These are phyloP conservation scores for Arthonia radiata DNA, from an alignment of 495 filamentous ascomycete genomes.

Conservation along the genomic window DNA sequence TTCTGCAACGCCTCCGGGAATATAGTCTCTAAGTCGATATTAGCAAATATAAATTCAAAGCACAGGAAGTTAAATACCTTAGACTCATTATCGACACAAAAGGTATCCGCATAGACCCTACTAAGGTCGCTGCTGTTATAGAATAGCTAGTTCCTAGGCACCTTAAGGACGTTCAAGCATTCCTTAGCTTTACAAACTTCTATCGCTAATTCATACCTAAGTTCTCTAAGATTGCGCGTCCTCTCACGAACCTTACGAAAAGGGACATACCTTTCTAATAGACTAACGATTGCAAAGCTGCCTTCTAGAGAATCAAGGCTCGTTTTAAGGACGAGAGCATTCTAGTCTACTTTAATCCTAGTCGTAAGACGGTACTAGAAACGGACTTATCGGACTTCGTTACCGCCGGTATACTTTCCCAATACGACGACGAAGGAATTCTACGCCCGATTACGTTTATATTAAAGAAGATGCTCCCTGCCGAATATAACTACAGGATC, in stretches of 20 bases:
- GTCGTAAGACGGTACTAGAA: conserved; percentile 7
- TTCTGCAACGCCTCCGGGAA: conserved; percentile 7
- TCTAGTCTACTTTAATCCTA: conserved; percentile 9
- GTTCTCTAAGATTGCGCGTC: conserved; percentile 6
- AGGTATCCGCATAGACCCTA: conserved; percentile 8
- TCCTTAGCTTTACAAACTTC: conserved; percentile 16
- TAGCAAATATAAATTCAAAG: conserved; percentile 13
- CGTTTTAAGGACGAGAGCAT: conserved; percentile 16
- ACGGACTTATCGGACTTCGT: conserved; percentile 8
- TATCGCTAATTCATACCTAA: conserved; percentile 12
- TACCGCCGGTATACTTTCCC: conserved; percentile 7
- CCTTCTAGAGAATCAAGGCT: conserved; percentile 22
- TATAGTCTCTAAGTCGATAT: conserved; percentile 9
- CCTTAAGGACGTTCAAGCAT: conserved; percentile 8
- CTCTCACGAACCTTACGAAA: conserved; percentile 4
- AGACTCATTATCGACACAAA: conserved; percentile 8
- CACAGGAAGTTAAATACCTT: conserved; percentile 7
- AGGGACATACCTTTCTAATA: conserved; percentile 5
- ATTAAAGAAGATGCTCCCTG: conserved; percentile 8
- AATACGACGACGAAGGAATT: conserved; percentile 7
- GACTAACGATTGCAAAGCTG: conserved; percentile 20
- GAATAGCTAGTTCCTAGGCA: conserved; percentile 8
- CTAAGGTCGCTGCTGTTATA: conserved; percentile 10
- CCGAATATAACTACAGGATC: conserved; percentile 12
- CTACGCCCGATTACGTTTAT: conserved; percentile 11